Percentiles rank a stretch among this genome's conserved stretches.
These are phyloP conservation scores for Ophiocordyceps camponoti-rufipedis DNA, from an alignment of 2,329 filamentous ascomycete genomes.

Conservation along the genomic window DNA sequence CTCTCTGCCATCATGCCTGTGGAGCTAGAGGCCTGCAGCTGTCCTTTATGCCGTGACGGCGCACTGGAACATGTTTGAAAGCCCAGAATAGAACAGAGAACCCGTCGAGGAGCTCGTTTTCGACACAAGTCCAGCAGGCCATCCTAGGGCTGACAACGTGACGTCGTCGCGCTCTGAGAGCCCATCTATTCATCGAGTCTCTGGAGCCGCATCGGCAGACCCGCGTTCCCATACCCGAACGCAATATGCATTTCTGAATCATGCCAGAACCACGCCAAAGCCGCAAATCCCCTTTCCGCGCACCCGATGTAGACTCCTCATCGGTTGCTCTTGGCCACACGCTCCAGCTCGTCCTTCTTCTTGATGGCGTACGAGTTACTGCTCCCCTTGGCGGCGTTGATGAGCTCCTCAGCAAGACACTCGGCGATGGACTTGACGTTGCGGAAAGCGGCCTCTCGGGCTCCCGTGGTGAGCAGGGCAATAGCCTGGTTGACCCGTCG, in stretches of 20 bases:
- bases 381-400: slow-evolving; percentile 99
- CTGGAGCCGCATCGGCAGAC: slow-evolving; percentile 23
- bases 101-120: background rate
- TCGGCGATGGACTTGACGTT: slow-evolving; percentile 99
- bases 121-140: background rate
- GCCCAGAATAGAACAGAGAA: background rate
- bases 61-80: no score
- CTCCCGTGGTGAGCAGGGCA: slow-evolving; percentile 94
- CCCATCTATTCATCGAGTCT: slow-evolving; percentile 24
- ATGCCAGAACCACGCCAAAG: slow-evolving; percentile 26
- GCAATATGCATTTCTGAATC: slow-evolving; percentile 28
- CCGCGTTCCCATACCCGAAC: slow-evolving; percentile 27
- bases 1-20: background rate
- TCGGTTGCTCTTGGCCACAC: slow-evolving; percentile 99
- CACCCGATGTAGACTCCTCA: slow-evolving; percentile 33
- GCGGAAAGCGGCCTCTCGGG: slow-evolving; percentile 96
- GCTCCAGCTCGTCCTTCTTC: slow-evolving; percentile 99
- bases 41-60: background rate
- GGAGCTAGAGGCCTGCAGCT: background rate
- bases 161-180: slow-evolving; percentile 19
- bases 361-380: slow-evolving; percentile 99
- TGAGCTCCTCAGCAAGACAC: slow-evolving; percentile 98
- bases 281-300: slow-evolving; percentile 18
- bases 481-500: slow-evolving; percentile 99
- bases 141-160: background rate